Evolutionary conservation across 495 filamentous ascomycete genomes (phyloP).

Genomic region (Trichoderma parareesei): DNA sequence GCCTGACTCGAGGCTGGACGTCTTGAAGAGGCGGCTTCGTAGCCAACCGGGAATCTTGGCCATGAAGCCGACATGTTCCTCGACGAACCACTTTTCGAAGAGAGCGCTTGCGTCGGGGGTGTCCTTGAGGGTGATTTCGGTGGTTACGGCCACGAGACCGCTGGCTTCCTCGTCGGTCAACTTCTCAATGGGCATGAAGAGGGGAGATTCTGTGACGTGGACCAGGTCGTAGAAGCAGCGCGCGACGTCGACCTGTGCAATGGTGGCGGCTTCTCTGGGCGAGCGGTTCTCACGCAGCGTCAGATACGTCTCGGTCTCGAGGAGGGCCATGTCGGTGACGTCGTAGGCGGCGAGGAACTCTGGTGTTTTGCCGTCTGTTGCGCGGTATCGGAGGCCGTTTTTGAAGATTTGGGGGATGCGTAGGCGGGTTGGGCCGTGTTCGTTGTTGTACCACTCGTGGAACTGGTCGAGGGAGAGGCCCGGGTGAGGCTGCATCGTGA

Average conservation of each 20-base stretch:
- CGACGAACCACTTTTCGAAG: constrained; percentile 57
- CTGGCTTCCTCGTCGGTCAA: constrained; percentile 49
- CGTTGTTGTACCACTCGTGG: constrained; percentile 88
- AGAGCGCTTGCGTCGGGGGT: constrained; percentile 46
- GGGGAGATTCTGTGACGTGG: constrained; percentile 39
- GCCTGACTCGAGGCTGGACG: constrained; percentile 42
- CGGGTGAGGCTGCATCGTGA: constrained; percentile 66
- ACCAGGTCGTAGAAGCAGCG: constrained; percentile 61
- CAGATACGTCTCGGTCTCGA: constrained; percentile 60
- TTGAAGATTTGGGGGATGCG: constrained; percentile 58
- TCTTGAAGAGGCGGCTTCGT: constrained; percentile 56
- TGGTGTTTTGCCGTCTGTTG: constrained; percentile 50
- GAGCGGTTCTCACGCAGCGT: constrained; percentile 61
- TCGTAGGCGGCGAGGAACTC: constrained; percentile 76
- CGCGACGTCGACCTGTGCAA: constrained; percentile 65
- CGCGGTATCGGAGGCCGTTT: constrained; percentile 72
- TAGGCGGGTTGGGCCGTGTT: constrained; percentile 72
- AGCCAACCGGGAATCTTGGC: constrained; percentile 69
- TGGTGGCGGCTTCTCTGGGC: constrained; percentile 63
- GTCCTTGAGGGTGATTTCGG: constrained; percentile 48
- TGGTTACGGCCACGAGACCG: constrained; percentile 54
- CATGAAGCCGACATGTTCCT: constrained; percentile 66
- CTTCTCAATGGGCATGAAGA: constrained; percentile 51
- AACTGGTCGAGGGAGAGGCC: constrained; percentile 60
- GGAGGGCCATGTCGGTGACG: constrained; percentile 60